Evolutionary conservation across 2,329 filamentous ascomycete species (phyloP), one percentile per base, ranked within the genome.

Genomic region (Beauveria bassiana): DNA sequence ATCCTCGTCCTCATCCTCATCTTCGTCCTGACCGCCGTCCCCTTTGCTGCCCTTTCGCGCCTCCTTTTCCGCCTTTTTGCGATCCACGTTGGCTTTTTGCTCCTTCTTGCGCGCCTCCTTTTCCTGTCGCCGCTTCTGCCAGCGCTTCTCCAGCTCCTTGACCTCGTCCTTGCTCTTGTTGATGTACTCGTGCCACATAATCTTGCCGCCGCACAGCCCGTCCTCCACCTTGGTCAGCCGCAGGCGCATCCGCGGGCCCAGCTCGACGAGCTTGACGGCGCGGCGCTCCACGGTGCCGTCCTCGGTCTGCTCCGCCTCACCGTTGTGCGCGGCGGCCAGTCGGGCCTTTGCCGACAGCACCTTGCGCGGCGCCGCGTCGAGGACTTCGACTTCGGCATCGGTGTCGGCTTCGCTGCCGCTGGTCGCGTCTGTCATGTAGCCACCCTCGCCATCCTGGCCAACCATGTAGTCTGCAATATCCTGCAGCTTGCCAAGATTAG

Each of bases 141-240:
- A 98, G 67, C 85, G 83, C 77, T 87, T 85, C 67, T 98, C 93
- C 68, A 97, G 76, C 65, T 89, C 85, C 70, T 87, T 84, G 61
- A 91, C 78, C 73, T 99, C 93, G 20, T 85, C 82, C 67, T 86
- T 86, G 7, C 85, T 86, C 81, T 99, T 99, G 71, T 88, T 85
- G 59, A 98, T 86, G 71, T 91, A 96, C 72, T 97, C 92, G 74
- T 99, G 95, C 95, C 95, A 99, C 89, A 99, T 90, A 61, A 96
- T 84, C 72, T 91, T 95, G 55, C 95, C 95, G 28, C 84, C 83
- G 69, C 92, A 97, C 7, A 98, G 76, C 1, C 93, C 95, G 68
- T 99, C 95, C 71, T 99, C 95, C 5, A 99, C 93, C 78, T 99
- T 99, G 61, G 91, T 93, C 75, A 99, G 79, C 38, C 93, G 86